Evolutionary conservation across 345 rosid species (phyloP), one percentile per base, ranked within the genome.

Genomic region (Pistacia integerrima): DNA sequence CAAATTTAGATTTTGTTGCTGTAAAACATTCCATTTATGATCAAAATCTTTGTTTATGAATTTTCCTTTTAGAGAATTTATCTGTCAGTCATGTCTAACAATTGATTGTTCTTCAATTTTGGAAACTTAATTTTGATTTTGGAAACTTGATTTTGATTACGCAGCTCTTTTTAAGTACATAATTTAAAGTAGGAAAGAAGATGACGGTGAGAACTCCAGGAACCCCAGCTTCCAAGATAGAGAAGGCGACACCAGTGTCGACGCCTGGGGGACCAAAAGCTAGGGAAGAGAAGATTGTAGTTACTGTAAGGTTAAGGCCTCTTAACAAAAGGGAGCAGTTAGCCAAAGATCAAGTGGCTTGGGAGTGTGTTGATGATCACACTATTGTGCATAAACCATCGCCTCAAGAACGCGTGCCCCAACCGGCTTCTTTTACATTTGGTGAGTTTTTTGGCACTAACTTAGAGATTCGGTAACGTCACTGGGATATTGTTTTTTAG

Each of bases 261-360:
- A 92, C 97, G 0, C 96, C 94, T 22, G 96, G 93, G 41, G 87
- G 94, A 61, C 81, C 90, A 22, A 94, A 86, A 83, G 69, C 92
- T 0, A 92, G 83, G 79, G 99, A 97, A 78, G 99, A 97, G 91
- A 97, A 94, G 85, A 92, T 94, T 38, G 98, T 97, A 14, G 99
- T 97, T 69, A 97, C 98, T 5, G 98, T 97, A 16, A 81, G 99
- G 69, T 82, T 97, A 76, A 86, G 99, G 84, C 99, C 98, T 71
- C 67, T 97, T 64, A 94, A 85, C 87, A 97, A 90, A 85, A 94
- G 84, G 87, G 98, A 97, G 80, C 93, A 82, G 79, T 74, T 79
- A 41, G 97, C 97, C 59, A 94, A 92, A 83, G 99, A 94, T 76
- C 97, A 85, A 85, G 88, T 88, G 35, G 97, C 96, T 25, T 97